Evolutionary conservation across 495 filamentous ascomycete genomes (phyloP).

Genomic region (Neurospora hispaniola): DNA sequence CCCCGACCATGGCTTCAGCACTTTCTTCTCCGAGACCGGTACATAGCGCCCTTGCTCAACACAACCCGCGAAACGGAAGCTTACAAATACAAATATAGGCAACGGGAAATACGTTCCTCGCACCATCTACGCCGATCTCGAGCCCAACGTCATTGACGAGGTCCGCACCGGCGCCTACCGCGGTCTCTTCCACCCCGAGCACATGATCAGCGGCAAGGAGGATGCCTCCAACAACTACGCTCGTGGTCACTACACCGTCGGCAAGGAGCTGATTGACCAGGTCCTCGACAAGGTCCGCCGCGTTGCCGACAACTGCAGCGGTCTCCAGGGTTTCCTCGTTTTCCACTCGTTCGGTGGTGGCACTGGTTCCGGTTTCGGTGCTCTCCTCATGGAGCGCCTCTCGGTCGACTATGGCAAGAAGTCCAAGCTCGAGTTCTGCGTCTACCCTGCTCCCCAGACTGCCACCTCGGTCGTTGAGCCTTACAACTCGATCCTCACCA

Average conservation of each 20-base stretch:
- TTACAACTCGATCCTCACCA: slow-evolving; percentile 98
- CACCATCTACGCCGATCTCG: slow-evolving; percentile 98
- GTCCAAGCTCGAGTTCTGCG: slow-evolving; percentile 98
- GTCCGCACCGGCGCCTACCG: slow-evolving; percentile 96
- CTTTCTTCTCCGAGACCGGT: slow-evolving; percentile 99
- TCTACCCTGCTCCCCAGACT: slow-evolving; percentile 94
- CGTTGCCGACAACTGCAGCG: slow-evolving; percentile 91
- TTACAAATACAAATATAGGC: slow-evolving; percentile 40
- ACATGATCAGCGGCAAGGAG: slow-evolving; percentile 99
- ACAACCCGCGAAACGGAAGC: not conserved
- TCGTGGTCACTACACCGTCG: slow-evolving; percentile 96
- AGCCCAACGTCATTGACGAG: slow-evolving; percentile 99
- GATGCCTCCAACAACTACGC: slow-evolving; percentile 99
- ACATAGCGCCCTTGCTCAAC: slow-evolving; percentile 24
- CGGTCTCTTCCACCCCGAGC: slow-evolving; percentile 92
- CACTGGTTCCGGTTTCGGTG: slow-evolving; percentile 97
- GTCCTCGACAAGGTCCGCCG: slow-evolving; percentile 93
- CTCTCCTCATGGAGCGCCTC: slow-evolving; percentile 93
- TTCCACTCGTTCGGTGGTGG: slow-evolving; percentile 99
- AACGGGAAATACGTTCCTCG: slow-evolving; percentile 98
- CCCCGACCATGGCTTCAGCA: slow-evolving; percentile 96
- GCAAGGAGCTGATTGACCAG: slow-evolving; percentile 96
- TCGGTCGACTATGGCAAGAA: slow-evolving; percentile 99
- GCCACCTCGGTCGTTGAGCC: slow-evolving; percentile 97
- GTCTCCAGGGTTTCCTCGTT: slow-evolving; percentile 96